Percentiles rank a stretch among this genome's conserved stretches.
These are phyloP conservation scores for Suillus clintonianus DNA, from an alignment of 768 basidiomycete genomes.

Conservation along the genomic window DNA sequence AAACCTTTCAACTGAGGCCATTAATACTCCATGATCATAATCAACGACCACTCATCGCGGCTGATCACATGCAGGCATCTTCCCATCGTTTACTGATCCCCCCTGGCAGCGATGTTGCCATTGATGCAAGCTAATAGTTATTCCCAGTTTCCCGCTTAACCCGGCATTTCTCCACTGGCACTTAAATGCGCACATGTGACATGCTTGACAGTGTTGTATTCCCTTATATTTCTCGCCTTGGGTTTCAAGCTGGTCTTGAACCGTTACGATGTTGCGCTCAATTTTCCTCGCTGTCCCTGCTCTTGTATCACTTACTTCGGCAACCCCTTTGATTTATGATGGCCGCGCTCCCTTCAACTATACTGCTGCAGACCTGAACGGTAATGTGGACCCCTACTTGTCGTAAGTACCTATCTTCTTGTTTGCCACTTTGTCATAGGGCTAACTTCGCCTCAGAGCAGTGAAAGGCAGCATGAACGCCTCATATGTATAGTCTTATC, in stretches of 20 bases:
- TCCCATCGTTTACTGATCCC: neutral
- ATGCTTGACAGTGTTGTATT: neutral
- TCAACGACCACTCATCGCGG: neutral
- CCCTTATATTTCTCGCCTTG: neutral
- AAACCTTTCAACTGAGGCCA: neutral
- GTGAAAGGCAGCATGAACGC: conserved; percentile 57
- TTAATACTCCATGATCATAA: neutral
- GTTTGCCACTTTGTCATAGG: neutral
- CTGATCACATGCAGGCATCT: neutral
- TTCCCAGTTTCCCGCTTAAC: neutral
- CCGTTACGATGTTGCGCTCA: neutral
- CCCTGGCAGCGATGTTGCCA: neutral
- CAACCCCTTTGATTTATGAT: conserved; percentile 48
- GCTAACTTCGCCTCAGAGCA: conserved; percentile 35
- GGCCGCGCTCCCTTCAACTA: conserved; percentile 53
- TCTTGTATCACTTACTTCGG: conserved; percentile 8
- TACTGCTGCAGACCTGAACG: conserved; percentile 44
- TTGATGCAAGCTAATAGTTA: neutral
- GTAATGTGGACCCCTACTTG: conserved; percentile 51
- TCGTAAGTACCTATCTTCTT: conserved; percentile 41
- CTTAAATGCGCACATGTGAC: neutral
- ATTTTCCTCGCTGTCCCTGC: neutral
- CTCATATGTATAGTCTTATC: conserved; percentile 42
- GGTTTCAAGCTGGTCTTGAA: neutral
- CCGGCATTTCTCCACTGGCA: neutral